Evolutionary conservation across 2,329 filamentous ascomycete genomes (phyloP).

Genomic region (Fusarium keratoplasticum): DNA sequence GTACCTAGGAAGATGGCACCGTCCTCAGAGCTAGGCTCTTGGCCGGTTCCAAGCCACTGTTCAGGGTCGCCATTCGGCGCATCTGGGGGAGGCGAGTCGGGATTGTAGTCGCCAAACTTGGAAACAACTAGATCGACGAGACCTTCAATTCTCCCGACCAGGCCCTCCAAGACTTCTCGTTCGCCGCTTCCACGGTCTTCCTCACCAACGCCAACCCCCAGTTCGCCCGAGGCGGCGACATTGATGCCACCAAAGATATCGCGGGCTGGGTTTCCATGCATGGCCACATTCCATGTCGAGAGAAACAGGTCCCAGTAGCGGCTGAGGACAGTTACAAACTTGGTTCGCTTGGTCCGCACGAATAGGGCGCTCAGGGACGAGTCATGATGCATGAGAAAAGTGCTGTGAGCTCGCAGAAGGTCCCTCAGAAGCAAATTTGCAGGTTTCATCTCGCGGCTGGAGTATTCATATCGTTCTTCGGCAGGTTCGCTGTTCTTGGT

Average conservation of each 20-base stretch:
- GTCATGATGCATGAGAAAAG: conserved; percentile 90
- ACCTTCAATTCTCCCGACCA: conserved; percentile 82
- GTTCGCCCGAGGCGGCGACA: conserved; percentile 87
- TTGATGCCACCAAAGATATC: conserved; percentile 87
- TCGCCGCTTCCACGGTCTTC: conserved; percentile 96
- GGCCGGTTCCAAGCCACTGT: conserved; percentile 80
- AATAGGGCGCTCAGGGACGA: conserved; percentile 78
- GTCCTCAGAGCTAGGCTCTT: conserved; percentile 76
- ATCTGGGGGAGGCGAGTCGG: conserved; percentile 37
- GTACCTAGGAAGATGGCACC: conserved; percentile 88
- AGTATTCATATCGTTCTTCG: conserved; percentile 76
- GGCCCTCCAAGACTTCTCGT: conserved; percentile 91
- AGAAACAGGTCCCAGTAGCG: conserved; percentile 83
- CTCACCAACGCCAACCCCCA: conserved; percentile 94
- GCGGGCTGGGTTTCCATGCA: conserved; percentile 88
- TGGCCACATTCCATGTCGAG: conserved; percentile 85
- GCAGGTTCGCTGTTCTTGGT: conserved; percentile 55
- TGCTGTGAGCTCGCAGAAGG: conserved; percentile 81
- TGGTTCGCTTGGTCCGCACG: conserved; percentile 69
- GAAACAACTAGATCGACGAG: conserved; percentile 90
- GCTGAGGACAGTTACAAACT: conserved; percentile 78
- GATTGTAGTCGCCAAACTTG: conserved; percentile 74
- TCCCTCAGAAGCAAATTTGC: conserved; percentile 82
- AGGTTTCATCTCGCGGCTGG: conserved; percentile 89
- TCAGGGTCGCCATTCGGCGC: conserved; percentile 41